These are phyloP conservation scores for Cyberlindnera misumaiensis DNA, from an alignment of 805 yeast species.

Conservation along the genomic window DNA sequence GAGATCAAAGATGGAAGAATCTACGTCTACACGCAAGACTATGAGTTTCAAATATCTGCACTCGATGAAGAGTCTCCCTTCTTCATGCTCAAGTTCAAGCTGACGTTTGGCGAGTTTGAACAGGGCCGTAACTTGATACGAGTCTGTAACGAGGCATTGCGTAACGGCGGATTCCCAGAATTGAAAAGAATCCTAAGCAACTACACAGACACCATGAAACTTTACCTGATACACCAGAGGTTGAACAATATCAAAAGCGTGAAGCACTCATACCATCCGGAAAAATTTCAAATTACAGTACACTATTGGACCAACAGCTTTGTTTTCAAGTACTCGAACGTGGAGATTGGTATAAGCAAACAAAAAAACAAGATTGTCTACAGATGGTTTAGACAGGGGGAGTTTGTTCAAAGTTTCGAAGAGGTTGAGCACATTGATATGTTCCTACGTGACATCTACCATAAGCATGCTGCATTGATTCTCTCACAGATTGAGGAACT, in stretches of 20 bases:
- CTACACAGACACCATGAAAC: slow-evolving; percentile 58
- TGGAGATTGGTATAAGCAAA: slow-evolving; percentile 55
- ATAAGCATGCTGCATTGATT: slow-evolving; percentile 33
- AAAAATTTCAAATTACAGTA: slow-evolving; percentile 45
- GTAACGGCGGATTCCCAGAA: slow-evolving; percentile 39
- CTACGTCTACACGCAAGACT: slow-evolving; percentile 50
- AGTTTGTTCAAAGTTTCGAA: slow-evolving; percentile 27
- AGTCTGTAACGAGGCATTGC: slow-evolving; percentile 46
- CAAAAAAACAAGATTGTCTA: slow-evolving; percentile 40
- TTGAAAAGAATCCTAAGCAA: slow-evolving; percentile 50
- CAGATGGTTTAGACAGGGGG: slow-evolving; percentile 60
- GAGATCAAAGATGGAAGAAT: slow-evolving; percentile 71
- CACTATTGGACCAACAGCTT: slow-evolving; percentile 58
- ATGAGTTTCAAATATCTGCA: slow-evolving; percentile 73
- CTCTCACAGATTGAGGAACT: slow-evolving; percentile 28
- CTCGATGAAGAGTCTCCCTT: slow-evolving; percentile 64
- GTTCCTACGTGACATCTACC: slow-evolving; percentile 32
- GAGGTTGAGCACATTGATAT: slow-evolving; percentile 30
- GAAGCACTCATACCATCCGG: slow-evolving; percentile 50
- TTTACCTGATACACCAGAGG: slow-evolving; percentile 54
- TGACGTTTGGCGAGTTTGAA: slow-evolving; percentile 24
- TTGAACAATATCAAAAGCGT: slow-evolving; percentile 46
- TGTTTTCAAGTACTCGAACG: slow-evolving; percentile 42
- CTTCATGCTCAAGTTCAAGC: slow-evolving; percentile 69
- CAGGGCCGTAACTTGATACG: slow-evolving; percentile 41